Conservation (phyloP, 495 filamentous ascomycete species). For the Hypoxylon crocopeplum region DNA sequence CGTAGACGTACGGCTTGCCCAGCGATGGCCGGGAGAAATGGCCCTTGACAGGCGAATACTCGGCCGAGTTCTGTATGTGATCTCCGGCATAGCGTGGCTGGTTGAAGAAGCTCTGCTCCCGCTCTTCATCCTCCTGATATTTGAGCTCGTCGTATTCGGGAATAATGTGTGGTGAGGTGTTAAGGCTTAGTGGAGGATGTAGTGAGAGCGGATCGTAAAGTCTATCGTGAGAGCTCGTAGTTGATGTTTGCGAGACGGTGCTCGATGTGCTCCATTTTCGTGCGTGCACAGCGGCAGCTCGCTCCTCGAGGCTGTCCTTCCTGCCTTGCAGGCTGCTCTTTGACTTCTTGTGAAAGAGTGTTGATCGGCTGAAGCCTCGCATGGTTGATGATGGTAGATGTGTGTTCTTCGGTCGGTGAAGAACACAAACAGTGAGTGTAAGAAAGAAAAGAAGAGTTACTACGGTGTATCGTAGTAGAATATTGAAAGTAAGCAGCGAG, state of each 20-base stretch:
- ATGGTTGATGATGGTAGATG: conserved; percentile 19
- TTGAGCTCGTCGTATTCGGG: conserved; percentile 31
- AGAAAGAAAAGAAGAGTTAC: conserved; percentile 18
- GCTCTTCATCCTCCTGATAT: conserved; percentile 34
- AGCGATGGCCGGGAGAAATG: conserved; percentile 21
- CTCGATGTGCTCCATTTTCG: conserved; percentile 40
- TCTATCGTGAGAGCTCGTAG: conserved; percentile 14
- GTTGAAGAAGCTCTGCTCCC: conserved; percentile 34
- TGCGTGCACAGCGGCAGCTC: conserved; percentile 11
- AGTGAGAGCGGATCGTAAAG: conserved; percentile 38
- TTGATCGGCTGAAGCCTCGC: conserved; percentile 22
- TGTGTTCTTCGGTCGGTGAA: background rate
- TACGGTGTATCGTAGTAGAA: conserved; percentile 15
- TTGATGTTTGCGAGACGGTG: conserved; percentile 30
- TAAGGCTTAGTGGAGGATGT: conserved; percentile 41
- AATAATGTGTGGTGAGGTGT: conserved; percentile 38
- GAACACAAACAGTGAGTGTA: conserved; percentile 9
- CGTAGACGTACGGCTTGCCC: conserved; percentile 25
- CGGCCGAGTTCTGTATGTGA: conserved; percentile 28
- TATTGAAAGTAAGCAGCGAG: conserved; percentile 17
- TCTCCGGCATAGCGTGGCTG: conserved; percentile 28
- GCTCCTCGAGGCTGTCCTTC: conserved; percentile 25
- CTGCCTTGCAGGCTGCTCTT: conserved; percentile 25
- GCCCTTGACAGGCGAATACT: conserved; percentile 33
- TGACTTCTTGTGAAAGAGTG: conserved; percentile 39